Conservation (phyloP, 176 grass and related monocot species). For the Phyllostachys edulis region DNA sequence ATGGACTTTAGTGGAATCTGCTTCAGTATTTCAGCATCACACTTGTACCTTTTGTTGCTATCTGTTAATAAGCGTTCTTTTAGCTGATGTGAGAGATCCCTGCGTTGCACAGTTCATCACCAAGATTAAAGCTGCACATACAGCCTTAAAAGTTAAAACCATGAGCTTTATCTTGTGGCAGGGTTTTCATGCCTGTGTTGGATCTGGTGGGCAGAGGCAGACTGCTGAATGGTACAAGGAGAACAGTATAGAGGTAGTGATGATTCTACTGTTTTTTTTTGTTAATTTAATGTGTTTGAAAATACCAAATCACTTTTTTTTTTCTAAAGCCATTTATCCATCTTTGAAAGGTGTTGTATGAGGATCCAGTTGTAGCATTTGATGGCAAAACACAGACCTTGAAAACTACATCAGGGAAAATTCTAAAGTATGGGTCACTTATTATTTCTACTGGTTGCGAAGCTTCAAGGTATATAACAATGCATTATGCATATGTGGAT, state of each 20-base stretch:
- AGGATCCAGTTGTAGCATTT: constrained; percentile 84
- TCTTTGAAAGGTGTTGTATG: constrained; percentile 67
- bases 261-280: not conserved
- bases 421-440: constrained; percentile 87
- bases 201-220: constrained; percentile 79
- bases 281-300: not conserved
- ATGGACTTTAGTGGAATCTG: not conserved
- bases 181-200: constrained; percentile 96
- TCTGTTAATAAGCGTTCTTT: not conserved
- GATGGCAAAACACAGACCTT: constrained; percentile 84
- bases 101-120: not conserved
- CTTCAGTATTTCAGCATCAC: not conserved
- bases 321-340: constrained; percentile 12
- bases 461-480: constrained; percentile 55
- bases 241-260: constrained; percentile 81
- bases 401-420: constrained; percentile 78
- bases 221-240: constrained; percentile 85
- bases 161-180: constrained; percentile 36
- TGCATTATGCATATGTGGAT: constrained; percentile 4
- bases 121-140: not conserved
- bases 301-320: not conserved
- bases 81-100: not conserved
- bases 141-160: not conserved
- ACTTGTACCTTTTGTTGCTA: not conserved
- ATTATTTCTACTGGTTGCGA: constrained; percentile 86